Evolutionary conservation across 768 basidiomycete genomes (phyloP).

Genomic region (Xerocomus potaroensis): DNA sequence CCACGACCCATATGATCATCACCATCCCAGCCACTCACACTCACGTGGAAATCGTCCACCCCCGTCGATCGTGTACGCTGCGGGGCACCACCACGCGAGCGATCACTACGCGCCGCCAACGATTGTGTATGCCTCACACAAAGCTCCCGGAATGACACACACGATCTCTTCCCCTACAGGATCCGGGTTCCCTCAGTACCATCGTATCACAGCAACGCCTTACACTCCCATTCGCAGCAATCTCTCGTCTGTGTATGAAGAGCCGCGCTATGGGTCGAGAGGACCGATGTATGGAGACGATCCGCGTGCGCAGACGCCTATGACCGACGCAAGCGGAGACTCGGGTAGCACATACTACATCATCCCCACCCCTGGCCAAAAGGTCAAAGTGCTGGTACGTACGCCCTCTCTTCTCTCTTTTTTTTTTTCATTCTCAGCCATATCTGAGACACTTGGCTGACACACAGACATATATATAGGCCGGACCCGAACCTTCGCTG

Average conservation of each 20-base stretch:
- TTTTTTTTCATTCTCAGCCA: no score
- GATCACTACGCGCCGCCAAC: constrained; percentile 58
- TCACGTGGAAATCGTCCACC: constrained; percentile 38
- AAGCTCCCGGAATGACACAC: constrained; percentile 61
- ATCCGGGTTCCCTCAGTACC: constrained; percentile 35
- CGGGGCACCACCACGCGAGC: constrained; percentile 37
- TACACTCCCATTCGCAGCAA: constrained; percentile 38
- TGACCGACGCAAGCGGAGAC: constrained; percentile 44
- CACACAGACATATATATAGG: constrained; percentile 37
- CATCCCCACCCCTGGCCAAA: constrained; percentile 66
- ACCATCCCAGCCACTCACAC: constrained; percentile 34
- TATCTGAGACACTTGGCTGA: no score
- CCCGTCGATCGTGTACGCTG: constrained; percentile 60
- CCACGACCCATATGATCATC: constrained; percentile 32
- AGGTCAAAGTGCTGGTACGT: constrained; percentile 71
- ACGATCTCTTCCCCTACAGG: constrained; percentile 60
- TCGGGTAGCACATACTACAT: constrained; percentile 76
- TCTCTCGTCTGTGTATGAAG: constrained; percentile 37
- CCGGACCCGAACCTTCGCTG: constrained; percentile 45
- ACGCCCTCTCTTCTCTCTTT: no score
- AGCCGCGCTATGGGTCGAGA: constrained; percentile 29
- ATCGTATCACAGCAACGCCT: constrained; percentile 39
- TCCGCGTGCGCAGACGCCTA: constrained; percentile 35
- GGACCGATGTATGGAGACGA: constrained; percentile 25
- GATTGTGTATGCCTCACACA: constrained; percentile 51